Evolutionary conservation across 2,329 filamentous ascomycete genomes (phyloP), one percentile per base, ranked within the genome.

Genomic region (Tolypocladium pustulatum): DNA sequence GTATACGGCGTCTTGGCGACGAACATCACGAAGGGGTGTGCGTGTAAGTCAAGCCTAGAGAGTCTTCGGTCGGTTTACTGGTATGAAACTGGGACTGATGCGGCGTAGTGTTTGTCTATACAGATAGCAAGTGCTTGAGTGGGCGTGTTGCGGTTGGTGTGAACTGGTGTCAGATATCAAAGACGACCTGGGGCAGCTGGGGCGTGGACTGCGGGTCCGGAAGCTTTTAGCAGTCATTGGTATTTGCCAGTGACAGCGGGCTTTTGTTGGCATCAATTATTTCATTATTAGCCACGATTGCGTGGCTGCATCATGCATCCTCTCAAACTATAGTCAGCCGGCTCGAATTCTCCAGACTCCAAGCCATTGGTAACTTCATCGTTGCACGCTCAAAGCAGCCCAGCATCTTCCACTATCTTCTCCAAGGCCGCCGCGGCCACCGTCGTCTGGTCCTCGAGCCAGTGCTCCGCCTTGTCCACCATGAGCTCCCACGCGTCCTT

Each of bases 401-500:
- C 57, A 34, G 46, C 54, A 38, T 52, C 56, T 25, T 55, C 60
- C 13, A 70, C 56, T 27, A 54, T 9, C 57, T 17, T 53, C 32
- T 65, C 54, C 53, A 72, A 54, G 5, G 58, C 61, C 20, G 61
- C 41, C 27, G 60, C 49, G 1, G 37, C 51, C 6, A 58, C 59
- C 0, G 62, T 65, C 12, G 65, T 57, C 6, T 61, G 62, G 2
- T 59, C 59, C 43, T 61, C 57, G 38, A 85, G 57, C 81, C 82
- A 87, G 0, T 54, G 65, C 65, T 72, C 75, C 0, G 81, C 84
- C 74, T 87, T 88, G 12, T 80, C 78, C 20, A 79, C 82, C 43
- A 88, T 71, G 75, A 89, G 74, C 61, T 86, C 84, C 85, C 85
- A 89, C 8, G 77, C 76, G 2, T 84, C 85, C 66, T 74, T 71